phyloP scores from a whole-genome alignment of 139 green algal species.

The Astrephomene gubernaculifera region DNA sequence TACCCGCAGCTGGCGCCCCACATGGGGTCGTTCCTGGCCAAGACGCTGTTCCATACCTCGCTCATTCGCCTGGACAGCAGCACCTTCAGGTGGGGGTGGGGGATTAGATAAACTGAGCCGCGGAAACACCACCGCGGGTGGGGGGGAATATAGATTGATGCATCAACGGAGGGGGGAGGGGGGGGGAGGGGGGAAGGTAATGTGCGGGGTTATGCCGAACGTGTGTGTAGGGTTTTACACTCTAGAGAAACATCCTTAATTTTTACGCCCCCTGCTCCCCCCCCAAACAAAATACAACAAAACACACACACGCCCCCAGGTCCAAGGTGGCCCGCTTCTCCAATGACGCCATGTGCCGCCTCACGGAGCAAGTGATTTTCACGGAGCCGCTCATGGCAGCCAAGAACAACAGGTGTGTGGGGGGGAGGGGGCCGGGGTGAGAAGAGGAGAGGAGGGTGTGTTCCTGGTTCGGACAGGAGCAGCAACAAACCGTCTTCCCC shows the following conservation, averaged over 20 bases:
- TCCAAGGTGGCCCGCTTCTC: constrained; percentile 62
- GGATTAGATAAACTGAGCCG: not conserved
- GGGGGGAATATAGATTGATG: too few species aligned
- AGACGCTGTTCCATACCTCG: constrained; percentile 91
- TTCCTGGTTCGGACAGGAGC: not conserved
- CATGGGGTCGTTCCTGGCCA: constrained; percentile 81
- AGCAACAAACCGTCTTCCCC: not conserved
- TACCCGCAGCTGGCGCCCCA: constrained; percentile 84
- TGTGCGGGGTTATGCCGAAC: too few species aligned
- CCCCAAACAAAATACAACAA: too few species aligned
- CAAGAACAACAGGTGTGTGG: constrained; percentile 55
- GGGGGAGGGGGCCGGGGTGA: not conserved
- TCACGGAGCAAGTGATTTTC: constrained; percentile 98
- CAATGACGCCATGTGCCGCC: constrained; percentile 92
- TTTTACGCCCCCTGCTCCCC: too few species aligned
- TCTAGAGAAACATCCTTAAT: too few species aligned
- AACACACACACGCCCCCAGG: constrained; percentile 35
- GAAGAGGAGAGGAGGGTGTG: not conserved
- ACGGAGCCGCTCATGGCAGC: constrained; percentile 88
- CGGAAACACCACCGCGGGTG: too few species aligned
- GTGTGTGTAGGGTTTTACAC: too few species aligned
- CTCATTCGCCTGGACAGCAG: constrained; percentile 73
- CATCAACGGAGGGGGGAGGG: too few species aligned
- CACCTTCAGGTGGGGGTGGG: constrained; percentile 59
- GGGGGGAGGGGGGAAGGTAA: too few species aligned